phyloP scores from a whole-genome alignment of 345 rosid species.

The Ceriops decandra region DNA sequence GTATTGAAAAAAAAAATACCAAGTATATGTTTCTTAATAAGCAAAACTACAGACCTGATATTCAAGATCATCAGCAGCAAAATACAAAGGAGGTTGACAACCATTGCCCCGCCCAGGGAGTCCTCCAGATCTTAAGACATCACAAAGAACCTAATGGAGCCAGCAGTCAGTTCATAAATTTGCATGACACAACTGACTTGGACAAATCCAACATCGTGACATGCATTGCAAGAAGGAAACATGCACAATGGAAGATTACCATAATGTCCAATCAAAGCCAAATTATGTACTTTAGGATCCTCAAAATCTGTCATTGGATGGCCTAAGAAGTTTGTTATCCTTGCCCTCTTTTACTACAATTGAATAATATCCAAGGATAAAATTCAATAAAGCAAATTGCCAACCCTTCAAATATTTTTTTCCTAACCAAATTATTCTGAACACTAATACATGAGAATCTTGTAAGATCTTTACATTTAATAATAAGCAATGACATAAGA shows the following conservation, averaged over 20 bases:
- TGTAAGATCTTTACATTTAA: background rate
- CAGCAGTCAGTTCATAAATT: slow-evolving; percentile 9
- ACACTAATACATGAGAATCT: background rate
- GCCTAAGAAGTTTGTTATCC: no score
- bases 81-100: slow-evolving; percentile 38
- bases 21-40: background rate
- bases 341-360: no score
- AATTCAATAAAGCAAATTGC: background rate
- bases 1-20: background rate
- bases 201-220: slow-evolving; percentile 1
- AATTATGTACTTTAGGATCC: background rate
- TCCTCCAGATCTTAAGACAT: slow-evolving; percentile 43
- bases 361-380: no score
- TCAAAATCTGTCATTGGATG: background rate
- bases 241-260: background rate
- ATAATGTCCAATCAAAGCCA: background rate
- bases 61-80: slow-evolving; percentile 53
- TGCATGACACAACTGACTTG: background rate
- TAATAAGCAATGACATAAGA: background rate
- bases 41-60: slow-evolving; percentile 36
- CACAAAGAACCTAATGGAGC: slow-evolving; percentile 38
- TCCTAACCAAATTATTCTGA: no score
- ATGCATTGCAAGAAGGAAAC: background rate
- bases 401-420: background rate
- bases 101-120: slow-evolving; percentile 33